Conservation (phyloP, 75 land plant species). For the Picea glauca region DNA sequence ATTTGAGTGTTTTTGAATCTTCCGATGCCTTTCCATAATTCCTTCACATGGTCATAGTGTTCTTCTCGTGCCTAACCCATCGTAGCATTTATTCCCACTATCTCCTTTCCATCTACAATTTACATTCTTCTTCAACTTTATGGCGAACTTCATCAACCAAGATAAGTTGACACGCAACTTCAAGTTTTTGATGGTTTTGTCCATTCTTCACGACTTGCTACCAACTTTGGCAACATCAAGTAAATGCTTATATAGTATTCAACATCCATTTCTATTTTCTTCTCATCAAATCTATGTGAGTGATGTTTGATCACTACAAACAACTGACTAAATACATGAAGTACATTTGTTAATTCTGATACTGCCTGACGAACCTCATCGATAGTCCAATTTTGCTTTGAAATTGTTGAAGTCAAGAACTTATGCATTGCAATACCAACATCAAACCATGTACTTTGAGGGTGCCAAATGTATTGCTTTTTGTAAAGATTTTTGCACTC, state of each 20-base stretch:
- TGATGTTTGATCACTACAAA: conserved; percentile 61
- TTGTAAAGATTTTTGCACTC: conserved; percentile 80
- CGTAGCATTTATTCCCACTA: conserved; percentile 76
- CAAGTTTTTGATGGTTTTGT: conserved; percentile 62
- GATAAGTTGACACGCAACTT: conserved; percentile 69
- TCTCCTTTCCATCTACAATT: conserved; percentile 76
- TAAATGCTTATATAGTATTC: conserved; percentile 86
- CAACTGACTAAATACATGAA: conserved; percentile 77
- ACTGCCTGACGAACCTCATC: conserved; percentile 93
- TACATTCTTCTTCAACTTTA: conserved; percentile 88
- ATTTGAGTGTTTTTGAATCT: no score
- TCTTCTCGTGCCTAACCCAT: conserved; percentile 62
- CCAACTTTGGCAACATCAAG: conserved; percentile 87
- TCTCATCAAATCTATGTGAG: conserved; percentile 88
- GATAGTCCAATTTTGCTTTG: conserved; percentile 74
- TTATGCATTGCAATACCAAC: conserved; percentile 93
- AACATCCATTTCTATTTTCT: conserved; percentile 87
- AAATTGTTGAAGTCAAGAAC: conserved; percentile 82
- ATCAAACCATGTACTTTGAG: conserved; percentile 85
- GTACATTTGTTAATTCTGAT: conserved; percentile 79
- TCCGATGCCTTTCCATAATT: neutral
- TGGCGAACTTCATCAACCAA: conserved; percentile 84
- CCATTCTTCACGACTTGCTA: conserved; percentile 88
- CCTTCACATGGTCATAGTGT: conserved; percentile 70
- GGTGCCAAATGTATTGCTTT: conserved; percentile 91